A percentile compares a stretch with the other conserved stretches of the same genome.
These are phyloP conservation scores for Agrocybe chaxingu DNA, from an alignment of 768 basidiomycete genomes.

Conservation along the genomic window DNA sequence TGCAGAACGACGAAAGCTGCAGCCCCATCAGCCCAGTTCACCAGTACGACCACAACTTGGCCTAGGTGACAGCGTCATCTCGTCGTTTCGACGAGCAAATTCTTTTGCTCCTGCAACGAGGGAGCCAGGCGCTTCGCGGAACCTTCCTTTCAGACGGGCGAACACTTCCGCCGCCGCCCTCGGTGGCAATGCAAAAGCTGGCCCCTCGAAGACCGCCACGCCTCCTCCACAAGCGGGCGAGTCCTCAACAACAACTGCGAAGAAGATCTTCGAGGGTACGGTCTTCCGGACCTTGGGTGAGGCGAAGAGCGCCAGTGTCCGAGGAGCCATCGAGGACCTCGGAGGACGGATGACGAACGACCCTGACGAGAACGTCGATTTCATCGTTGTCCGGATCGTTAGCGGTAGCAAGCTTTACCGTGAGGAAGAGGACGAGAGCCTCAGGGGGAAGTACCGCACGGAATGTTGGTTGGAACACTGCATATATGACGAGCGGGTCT, in stretches of 20 bases:
- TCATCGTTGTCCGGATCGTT: conserved; percentile 67
- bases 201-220: conserved; percentile 7
- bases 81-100: conserved; percentile 58
- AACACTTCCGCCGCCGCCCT: conserved; percentile 24
- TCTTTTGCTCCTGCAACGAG: conserved; percentile 52
- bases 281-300: conserved; percentile 65
- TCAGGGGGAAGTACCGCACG: conserved; percentile 66
- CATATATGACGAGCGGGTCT: conserved; percentile 71
- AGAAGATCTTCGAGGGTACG: conserved; percentile 50
- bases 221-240: conserved; percentile 4
- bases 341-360: conserved; percentile 52
- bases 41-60: conserved; percentile 13
- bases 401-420: conserved; percentile 72
- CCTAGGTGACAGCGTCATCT: conserved; percentile 42
- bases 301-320: conserved; percentile 55
- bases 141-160: conserved; percentile 46
- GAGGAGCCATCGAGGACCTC: conserved; percentile 53
- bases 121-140: conserved; percentile 19
- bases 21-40: conserved; percentile 9
- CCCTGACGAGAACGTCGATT: conserved; percentile 52
- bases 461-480: conserved; percentile 95
- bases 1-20: conserved; percentile 5
- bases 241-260: conserved; percentile 18
- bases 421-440: conserved; percentile 45
- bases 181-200: conserved; percentile 6